phyloP scores from a whole-genome alignment of 768 basidiomycete species.

The Mycena rebaudengoi region DNA sequence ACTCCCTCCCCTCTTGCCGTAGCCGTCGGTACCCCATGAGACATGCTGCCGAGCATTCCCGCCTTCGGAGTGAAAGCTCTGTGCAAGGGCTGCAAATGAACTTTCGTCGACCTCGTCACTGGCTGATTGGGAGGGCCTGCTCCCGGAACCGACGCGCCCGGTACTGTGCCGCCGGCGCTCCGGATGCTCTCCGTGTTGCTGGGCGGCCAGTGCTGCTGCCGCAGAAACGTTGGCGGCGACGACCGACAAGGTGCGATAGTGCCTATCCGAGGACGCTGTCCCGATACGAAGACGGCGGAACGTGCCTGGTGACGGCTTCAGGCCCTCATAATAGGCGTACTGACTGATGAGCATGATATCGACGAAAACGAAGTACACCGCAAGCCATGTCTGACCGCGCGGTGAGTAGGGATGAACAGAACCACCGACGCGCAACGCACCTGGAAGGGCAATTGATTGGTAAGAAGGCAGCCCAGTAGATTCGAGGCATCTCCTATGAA shows the following conservation, averaged over 20 bases:
- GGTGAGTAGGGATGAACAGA: slow-evolving; percentile 14
- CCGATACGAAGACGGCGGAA: slow-evolving; percentile 51
- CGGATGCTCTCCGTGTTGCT: slow-evolving; percentile 58
- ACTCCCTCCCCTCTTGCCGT: slow-evolving; percentile 52
- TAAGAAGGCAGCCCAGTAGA: slow-evolving; percentile 89
- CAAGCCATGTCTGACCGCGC: slow-evolving; percentile 79
- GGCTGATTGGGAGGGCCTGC: slow-evolving; percentile 30
- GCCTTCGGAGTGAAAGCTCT: slow-evolving; percentile 82
- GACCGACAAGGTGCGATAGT: slow-evolving; percentile 73
- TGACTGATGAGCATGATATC: slow-evolving; percentile 82
- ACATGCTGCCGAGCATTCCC: slow-evolving; percentile 61
- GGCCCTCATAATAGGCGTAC: slow-evolving; percentile 77
- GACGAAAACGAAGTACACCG: slow-evolving; percentile 88
- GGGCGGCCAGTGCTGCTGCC: slow-evolving; percentile 73
- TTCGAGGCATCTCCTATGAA: slow-evolving; percentile 95
- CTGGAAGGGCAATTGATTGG: slow-evolving; percentile 94
- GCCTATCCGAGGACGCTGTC: slow-evolving; percentile 48
- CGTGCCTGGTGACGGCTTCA: slow-evolving; percentile 43
- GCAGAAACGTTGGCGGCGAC: slow-evolving; percentile 79
- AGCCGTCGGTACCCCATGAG: slow-evolving; percentile 74
- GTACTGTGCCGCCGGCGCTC: slow-evolving; percentile 9
- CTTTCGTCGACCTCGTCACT: slow-evolving; percentile 61
- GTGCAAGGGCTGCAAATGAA: slow-evolving; percentile 64
- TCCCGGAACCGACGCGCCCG: slow-evolving; percentile 18
- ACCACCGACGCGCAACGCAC: slow-evolving; percentile 50